A percentile compares a stretch with the other conserved stretches of the same genome.
phyloP scores from a whole-genome alignment of 768 basidiomycete species.

The Pholiota conissans region DNA sequence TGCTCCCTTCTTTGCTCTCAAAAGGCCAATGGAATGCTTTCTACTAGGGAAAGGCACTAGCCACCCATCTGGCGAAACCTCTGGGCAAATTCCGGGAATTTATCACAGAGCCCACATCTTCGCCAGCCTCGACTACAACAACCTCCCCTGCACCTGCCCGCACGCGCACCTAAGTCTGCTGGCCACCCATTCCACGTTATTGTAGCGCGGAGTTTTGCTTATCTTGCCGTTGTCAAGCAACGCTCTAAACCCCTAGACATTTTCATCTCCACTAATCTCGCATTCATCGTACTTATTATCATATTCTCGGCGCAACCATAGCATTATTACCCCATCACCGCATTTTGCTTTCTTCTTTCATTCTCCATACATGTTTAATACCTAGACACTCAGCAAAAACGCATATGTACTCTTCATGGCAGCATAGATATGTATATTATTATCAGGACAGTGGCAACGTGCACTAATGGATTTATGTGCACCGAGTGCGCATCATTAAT shows the following conservation, averaged over 20 bases:
- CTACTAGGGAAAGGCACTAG: conserved; percentile 41
- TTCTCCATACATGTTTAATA: neutral
- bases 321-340: neutral
- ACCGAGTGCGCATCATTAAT: conserved; percentile 13
- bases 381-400: neutral
- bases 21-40: conserved; percentile 6
- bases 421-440: conserved; percentile 16
- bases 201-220: neutral
- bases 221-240: neutral
- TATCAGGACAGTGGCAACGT: neutral
- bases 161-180: conserved; percentile 13
- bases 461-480: conserved; percentile 9
- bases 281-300: conserved; percentile 8
- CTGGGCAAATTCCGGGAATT: conserved; percentile 39
- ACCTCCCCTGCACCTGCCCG: conserved; percentile 32
- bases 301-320: neutral
- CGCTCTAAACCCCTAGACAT: neutral
- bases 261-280: neutral
- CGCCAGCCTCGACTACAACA: conserved; percentile 28
- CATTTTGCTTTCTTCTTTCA: neutral
- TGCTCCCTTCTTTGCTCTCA: conserved; percentile 1
- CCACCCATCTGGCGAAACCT: conserved; percentile 43
- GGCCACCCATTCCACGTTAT: neutral
- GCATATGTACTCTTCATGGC: conserved; percentile 5
- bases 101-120: conserved; percentile 19